Conservation (phyloP, 2,329 filamentous ascomycete species). For the Chrysoporthe cubensis region DNA sequence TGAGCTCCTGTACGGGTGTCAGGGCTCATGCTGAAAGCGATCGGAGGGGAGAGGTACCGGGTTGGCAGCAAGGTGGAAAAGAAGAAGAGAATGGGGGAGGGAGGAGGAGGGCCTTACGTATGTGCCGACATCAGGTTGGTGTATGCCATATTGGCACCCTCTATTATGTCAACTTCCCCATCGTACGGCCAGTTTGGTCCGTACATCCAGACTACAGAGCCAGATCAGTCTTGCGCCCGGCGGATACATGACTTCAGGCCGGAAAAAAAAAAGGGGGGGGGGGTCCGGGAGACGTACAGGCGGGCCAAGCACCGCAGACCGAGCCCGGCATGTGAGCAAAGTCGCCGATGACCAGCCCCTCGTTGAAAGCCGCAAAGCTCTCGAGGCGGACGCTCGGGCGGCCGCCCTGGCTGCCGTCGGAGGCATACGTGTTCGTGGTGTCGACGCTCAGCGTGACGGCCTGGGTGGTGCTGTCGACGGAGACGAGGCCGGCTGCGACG, state of each 20-base stretch:
- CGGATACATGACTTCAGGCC: neutral
- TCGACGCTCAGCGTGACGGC: constrained; percentile 54
- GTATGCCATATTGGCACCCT: constrained; percentile 67
- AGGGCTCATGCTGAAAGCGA: neutral
- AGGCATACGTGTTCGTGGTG: constrained; percentile 41
- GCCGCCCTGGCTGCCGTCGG: constrained; percentile 44
- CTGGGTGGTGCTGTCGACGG: constrained; percentile 44
- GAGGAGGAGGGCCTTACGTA: constrained; percentile 42
- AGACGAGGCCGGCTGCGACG: constrained; percentile 44
- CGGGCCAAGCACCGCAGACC: constrained; percentile 53
- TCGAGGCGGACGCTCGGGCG: constrained; percentile 51
- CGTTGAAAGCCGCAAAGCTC: constrained; percentile 49
- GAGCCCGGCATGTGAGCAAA: constrained; percentile 55
- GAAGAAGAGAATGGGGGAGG: neutral
- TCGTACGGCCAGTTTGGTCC: constrained; percentile 61
- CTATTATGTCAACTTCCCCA: constrained; percentile 73
- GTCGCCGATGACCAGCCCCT: constrained; percentile 52
- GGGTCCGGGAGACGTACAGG: constrained; percentile 16
- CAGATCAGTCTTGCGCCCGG: neutral
- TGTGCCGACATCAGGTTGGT: constrained; percentile 66
- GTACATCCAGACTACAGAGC: constrained; percentile 50
- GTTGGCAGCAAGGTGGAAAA: neutral
- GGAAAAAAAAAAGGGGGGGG: too few relatives aligned
- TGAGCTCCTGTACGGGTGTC: constrained; percentile 24
- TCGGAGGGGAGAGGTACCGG: too few relatives aligned